phyloP scores from a whole-genome alignment of 768 basidiomycete genomes.

The Coprinopsis marcescibilis region DNA sequence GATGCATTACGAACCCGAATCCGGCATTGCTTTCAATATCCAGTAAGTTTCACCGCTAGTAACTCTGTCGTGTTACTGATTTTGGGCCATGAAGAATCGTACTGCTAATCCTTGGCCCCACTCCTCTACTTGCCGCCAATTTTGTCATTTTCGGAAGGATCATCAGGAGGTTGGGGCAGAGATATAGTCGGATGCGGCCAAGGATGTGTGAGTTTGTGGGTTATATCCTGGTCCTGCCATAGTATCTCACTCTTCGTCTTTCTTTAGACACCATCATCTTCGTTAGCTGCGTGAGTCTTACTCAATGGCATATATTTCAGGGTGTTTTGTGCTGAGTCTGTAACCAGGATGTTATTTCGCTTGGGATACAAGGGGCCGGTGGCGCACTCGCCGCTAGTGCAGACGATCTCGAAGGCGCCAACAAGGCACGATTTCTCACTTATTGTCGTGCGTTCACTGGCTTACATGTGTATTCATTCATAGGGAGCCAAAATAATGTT shows the following conservation, averaged over 20 bases:
- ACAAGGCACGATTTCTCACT: not conserved
- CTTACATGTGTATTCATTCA: not conserved
- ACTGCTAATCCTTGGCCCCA: slow-evolving; percentile 47
- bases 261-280: slow-evolving; percentile 34
- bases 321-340: not conserved
- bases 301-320: not conserved
- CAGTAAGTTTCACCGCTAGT: slow-evolving; percentile 27
- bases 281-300: slow-evolving; percentile 26
- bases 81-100: slow-evolving; percentile 26
- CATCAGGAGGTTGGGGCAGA: slow-evolving; percentile 35
- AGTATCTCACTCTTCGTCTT: not conserved
- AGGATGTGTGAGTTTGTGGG: slow-evolving; percentile 29
- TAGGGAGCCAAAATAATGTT: slow-evolving; percentile 38
- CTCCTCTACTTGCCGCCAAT: slow-evolving; percentile 50
- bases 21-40: slow-evolving; percentile 28
- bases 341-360: slow-evolving; percentile 46
- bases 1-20: slow-evolving; percentile 31
- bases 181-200: slow-evolving; percentile 45
- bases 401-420: not conserved
- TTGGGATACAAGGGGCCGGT: slow-evolving; percentile 48
- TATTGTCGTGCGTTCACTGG: not conserved
- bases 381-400: not conserved
- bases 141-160: slow-evolving; percentile 50
- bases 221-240: not conserved
- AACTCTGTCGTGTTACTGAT: not conserved